Base-by-base conservation (phyloP, 345 rosid species). In the Eucalyptus erythrocorys region DNA sequence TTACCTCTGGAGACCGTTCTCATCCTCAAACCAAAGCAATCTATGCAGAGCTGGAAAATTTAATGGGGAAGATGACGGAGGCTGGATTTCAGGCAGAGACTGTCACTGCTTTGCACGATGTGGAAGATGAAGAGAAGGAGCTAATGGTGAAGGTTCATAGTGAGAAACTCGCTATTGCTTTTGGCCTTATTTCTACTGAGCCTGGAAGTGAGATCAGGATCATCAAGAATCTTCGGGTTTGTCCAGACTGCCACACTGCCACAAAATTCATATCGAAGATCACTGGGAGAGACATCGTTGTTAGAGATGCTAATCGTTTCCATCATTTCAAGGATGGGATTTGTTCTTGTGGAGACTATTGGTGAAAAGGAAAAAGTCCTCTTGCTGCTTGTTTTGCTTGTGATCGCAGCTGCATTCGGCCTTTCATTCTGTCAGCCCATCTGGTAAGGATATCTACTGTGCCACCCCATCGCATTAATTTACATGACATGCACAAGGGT, bases 51-150 rank as follows among this genome's bases (percentile, higher is more conserved):
- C 94, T 96, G 50, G 96, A 95, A 90, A 90, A 88, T 86, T 91
- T 96, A 55, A 93, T 89, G 68, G 95, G 92, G 88, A 94, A 95
- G 93, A 94, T 96, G 94, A 92, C 88, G 89, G 98, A 96, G 91
- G 95, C 96, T 57, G 99, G 98, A 87, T 96, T 89, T 93, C 92
- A 92, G 89, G 89, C 97, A 47, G 95, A 94, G 89, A 96, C 96
- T 4, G 88, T 89, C 76, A 86, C 94, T 47, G 94, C 96, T 85
- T 91, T 95, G 92, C 98, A 95, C 86, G 98, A 96, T 61, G 96
- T 96, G 87, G 98, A 96, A 91, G 99, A 96, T 88, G 98, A 96
- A 94, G 99, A 96, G 92, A 95, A 95, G 80, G 98, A 94, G 90
- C 90, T 92, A 42, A 91, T 94, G 93, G 91, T 95, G 91, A 94